Percentiles rank a stretch among this genome's conserved stretches.
Evolutionary conservation across 768 basidiomycete genomes (phyloP).

Genomic region (Podaxis sp.): DNA sequence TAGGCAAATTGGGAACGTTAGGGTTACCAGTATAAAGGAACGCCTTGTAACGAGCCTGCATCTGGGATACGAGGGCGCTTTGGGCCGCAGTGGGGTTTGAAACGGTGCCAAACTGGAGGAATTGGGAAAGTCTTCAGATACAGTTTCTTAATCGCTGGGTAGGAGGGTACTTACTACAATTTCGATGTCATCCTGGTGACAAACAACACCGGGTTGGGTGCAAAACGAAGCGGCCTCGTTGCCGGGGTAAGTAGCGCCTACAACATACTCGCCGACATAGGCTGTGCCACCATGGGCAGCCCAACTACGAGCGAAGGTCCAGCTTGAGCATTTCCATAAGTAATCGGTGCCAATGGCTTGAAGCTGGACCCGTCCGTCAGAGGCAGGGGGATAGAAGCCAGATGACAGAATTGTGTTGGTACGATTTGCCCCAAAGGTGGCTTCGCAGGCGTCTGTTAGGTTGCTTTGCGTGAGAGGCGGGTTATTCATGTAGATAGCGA

Average conservation of each 20-base stretch:
- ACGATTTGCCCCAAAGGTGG: slow-evolving; percentile 47
- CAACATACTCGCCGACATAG: slow-evolving; percentile 63
- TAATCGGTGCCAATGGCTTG: slow-evolving; percentile 66
- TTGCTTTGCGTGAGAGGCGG: slow-evolving; percentile 35
- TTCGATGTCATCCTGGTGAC: slow-evolving; percentile 83
- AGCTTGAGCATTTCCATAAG: slow-evolving; percentile 67
- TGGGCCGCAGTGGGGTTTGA: slow-evolving; percentile 56
- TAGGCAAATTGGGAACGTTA: slow-evolving; percentile 47
- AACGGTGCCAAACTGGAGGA: slow-evolving; percentile 52
- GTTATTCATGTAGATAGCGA: slow-evolving; percentile 52
- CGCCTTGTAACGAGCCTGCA: slow-evolving; percentile 66
- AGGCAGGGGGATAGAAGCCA: slow-evolving; percentile 42
- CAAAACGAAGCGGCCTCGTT: slow-evolving; percentile 61
- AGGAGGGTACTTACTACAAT: slow-evolving; percentile 55
- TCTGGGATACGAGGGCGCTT: slow-evolving; percentile 57
- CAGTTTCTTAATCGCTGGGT: neutral
- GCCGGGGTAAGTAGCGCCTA: slow-evolving; percentile 72
- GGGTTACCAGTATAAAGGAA: slow-evolving; percentile 67
- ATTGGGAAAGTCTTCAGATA: slow-evolving; percentile 12
- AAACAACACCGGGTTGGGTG: slow-evolving; percentile 54
- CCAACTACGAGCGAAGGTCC: slow-evolving; percentile 73
- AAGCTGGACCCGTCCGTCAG: slow-evolving; percentile 58
- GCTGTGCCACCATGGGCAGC: slow-evolving; percentile 59
- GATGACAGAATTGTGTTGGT: slow-evolving; percentile 43
- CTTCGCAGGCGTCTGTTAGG: slow-evolving; percentile 39